Conservation (phyloP, 176 grass and related monocot species). For the Poa pratensis region DNA sequence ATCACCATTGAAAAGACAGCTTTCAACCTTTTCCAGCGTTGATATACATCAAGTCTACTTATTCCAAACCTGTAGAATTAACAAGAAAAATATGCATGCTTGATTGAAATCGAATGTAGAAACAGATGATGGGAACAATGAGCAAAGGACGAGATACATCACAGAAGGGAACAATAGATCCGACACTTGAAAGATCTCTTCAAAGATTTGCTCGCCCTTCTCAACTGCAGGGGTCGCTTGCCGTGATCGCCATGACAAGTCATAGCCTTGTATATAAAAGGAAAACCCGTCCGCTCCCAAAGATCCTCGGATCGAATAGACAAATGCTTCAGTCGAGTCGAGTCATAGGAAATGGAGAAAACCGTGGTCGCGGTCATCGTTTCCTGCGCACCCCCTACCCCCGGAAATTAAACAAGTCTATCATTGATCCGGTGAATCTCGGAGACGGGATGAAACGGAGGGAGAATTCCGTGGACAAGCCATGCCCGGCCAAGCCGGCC, state of each 20-base stretch:
- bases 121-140: background rate
- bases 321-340: conserved; percentile 24
- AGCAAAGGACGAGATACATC: background rate
- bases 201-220: conserved; percentile 29
- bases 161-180: conserved; percentile 23
- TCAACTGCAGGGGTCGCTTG: conserved; percentile 14
- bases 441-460: background rate
- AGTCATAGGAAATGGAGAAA: background rate
- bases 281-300: background rate
- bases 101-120: background rate
- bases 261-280: conserved; percentile 9
- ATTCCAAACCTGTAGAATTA: too few species aligned
- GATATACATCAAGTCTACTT: background rate
- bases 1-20: background rate
- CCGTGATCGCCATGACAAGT: background rate
- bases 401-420: conserved; percentile 2
- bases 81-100: background rate
- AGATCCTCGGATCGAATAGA: conserved; percentile 14
- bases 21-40: background rate
- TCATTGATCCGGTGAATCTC: conserved; percentile 44
- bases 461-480: background rate
- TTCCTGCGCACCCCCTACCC: background rate
- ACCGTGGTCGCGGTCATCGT: conserved; percentile 25
- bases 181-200: conserved; percentile 45
- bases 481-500: background rate